These are phyloP conservation scores for Chlorella ohadii DNA, from an alignment of 139 green algal genomes.

Conservation along the genomic window DNA sequence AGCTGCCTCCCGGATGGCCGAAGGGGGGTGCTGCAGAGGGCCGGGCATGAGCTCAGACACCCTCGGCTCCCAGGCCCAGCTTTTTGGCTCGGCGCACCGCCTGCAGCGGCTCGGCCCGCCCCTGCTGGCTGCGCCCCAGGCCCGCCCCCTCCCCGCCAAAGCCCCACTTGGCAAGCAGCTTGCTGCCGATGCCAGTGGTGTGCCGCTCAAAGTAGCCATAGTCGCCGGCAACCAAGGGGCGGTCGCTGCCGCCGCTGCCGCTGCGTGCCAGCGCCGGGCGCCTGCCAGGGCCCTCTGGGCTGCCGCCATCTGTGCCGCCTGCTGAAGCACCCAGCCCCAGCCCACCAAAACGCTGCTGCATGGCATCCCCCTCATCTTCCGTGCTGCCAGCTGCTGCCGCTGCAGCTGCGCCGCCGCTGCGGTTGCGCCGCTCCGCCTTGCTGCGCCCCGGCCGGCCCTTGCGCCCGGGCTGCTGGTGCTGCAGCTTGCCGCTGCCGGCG, in stretches of 20 bases:
- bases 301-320: background rate
- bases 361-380: background rate
- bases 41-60: background rate
- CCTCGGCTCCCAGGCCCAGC: conserved; percentile 60
- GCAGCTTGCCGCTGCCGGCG: background rate
- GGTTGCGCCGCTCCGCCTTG: conserved; percentile 25
- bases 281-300: no score
- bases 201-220: conserved; percentile 81
- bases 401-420: background rate
- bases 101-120: conserved; percentile 63
- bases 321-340: background rate
- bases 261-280: background rate
- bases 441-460: conserved; percentile 17
- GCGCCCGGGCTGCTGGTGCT: background rate
- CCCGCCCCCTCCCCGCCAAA: conserved; percentile 65
- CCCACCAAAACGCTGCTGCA: background rate
- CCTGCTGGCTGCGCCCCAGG: conserved; percentile 59
- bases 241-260: conserved; percentile 3
- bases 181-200: conserved; percentile 75
- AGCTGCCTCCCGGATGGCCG: no score
- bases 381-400: background rate
- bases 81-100: conserved; percentile 60
- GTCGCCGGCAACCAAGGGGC: conserved; percentile 3
- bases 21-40: no score
- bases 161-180: conserved; percentile 76